Base-by-base conservation (phyloP, 768 basidiomycete species). In the Neoboletus magnificus region DNA sequence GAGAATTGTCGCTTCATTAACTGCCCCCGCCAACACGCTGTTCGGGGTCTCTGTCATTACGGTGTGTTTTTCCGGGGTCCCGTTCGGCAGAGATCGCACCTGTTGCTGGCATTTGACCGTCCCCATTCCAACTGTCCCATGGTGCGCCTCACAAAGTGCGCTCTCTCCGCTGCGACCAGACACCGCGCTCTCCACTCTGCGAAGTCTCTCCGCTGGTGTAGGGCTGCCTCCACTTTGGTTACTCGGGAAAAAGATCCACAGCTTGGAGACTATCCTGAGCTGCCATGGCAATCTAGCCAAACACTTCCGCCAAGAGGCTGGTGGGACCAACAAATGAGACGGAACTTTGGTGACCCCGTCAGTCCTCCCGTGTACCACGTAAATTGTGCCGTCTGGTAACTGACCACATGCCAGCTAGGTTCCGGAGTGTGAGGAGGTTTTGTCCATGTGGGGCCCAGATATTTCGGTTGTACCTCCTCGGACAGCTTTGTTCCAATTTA, bases 391-490 rank as follows among this genome's bases (percentile, higher is more conserved):
- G 36, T 60, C 11, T 35, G 18, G 58, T 49, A 54, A 59, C 57
- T 60, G 46, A 66, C 44, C 63, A 52, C 48, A 53, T 39, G 57
- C 25, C 42, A 37, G 37, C 43, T 64, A 93, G 91, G 71, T 91
- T 32, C 91, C 89, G 56, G 89, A 91, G 70, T 78, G 82, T 65
- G 89, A 92, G 49, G 91, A 93, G 64, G 75, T 89, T 23, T 71
- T 87, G 53, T 90, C 87, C 36, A 90, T 93, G 87, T 93, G 89
- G 89, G 89, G 90, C 25, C 90, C 90, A 22, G 91, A 93, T 64
- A 75, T 82, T 29, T 81, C 91, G 39, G 78, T 79, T 22, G 74
- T 89, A 13, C 72, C 77, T 13, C 84, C 88, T 25, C 70, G 77
- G 8, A 77, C 69, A 2, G 91, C 91, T 8, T 68, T 87, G 35